These are phyloP conservation scores for Aspergillus amoenus DNA, from an alignment of 2,329 filamentous ascomycete genomes.

Conservation along the genomic window DNA sequence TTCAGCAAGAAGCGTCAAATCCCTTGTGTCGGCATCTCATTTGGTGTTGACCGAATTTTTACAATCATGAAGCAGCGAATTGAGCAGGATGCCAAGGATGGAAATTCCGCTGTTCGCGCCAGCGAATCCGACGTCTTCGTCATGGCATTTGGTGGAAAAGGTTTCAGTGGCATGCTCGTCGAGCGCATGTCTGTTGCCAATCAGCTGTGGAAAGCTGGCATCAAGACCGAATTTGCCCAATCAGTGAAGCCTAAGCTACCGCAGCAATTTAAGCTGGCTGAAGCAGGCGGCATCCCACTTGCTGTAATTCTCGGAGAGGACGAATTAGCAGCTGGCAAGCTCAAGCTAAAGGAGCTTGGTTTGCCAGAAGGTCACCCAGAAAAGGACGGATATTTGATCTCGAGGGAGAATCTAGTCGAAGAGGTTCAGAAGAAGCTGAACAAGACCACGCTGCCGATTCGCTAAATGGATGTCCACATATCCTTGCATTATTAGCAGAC, in stretches of 20 bases:
- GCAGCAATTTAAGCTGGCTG: conserved; percentile 88
- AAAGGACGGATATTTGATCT: conserved; percentile 79
- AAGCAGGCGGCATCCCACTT: conserved; percentile 75
- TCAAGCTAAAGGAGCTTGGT: conserved; percentile 84
- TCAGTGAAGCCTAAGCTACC: conserved; percentile 89
- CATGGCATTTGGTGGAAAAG: conserved; percentile 91
- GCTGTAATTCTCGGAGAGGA: conserved; percentile 89
- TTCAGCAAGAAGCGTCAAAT: conserved; percentile 83
- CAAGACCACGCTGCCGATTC: conserved; percentile 1
- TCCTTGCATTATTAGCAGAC: not conserved
- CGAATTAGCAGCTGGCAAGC: conserved; percentile 77
- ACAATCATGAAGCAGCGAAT: conserved; percentile 81
- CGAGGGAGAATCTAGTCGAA: conserved; percentile 5
- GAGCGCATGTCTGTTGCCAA: conserved; percentile 81
- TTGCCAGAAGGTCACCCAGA: conserved; percentile 79
- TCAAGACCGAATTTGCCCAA: conserved; percentile 87
- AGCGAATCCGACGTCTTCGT: conserved; percentile 88
- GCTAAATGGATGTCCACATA: not conserved
- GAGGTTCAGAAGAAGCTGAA: conserved; percentile 12
- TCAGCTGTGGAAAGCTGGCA: conserved; percentile 78
- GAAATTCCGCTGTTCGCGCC: conserved; percentile 55
- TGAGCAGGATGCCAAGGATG: conserved; percentile 60
- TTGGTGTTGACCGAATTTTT: conserved; percentile 94
- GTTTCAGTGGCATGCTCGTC: conserved; percentile 73
- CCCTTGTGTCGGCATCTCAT: conserved; percentile 88